Conservation (phyloP, 176 grass and related monocot genomes). For the Triticum monococcum region DNA sequence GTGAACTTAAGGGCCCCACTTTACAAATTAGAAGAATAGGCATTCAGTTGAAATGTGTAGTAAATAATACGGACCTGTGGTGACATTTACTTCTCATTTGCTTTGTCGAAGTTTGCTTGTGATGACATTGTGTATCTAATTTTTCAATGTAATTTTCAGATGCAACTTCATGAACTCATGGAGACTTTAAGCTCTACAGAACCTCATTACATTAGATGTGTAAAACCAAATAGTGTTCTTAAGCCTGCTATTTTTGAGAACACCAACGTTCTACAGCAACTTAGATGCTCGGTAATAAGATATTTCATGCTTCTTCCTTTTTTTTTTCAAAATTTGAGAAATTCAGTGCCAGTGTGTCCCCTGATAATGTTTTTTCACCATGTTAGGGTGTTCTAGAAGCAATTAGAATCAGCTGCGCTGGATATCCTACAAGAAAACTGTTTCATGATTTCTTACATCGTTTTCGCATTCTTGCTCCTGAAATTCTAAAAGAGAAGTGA, state of each 20-base stretch:
- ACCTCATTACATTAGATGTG: conserved; percentile 98
- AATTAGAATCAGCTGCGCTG: conserved; percentile 96
- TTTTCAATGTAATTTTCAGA: conserved; percentile 48
- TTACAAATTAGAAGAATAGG: conserved; percentile 21
- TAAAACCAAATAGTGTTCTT: conserved; percentile 96
- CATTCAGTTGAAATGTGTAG: not conserved
- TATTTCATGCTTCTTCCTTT: not conserved
- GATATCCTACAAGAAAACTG: conserved; percentile 93
- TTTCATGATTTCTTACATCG: conserved; percentile 96
- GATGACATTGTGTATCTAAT: conserved; percentile 22
- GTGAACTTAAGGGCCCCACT: not conserved
- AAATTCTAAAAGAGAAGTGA: conserved; percentile 87
- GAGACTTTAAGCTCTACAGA: conserved; percentile 90
- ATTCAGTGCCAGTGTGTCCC: not conserved
- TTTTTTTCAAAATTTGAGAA: not conserved
- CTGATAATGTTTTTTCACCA: conserved; percentile 24
- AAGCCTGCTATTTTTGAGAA: conserved; percentile 96
- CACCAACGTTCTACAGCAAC: conserved; percentile 83
- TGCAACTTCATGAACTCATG: conserved; percentile 93
- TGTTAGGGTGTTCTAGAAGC: conserved; percentile 97
- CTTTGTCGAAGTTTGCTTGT: conserved; percentile 3
- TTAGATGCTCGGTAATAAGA: conserved; percentile 86
- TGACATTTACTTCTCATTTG: conserved; percentile 20
- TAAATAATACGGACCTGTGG: conserved; percentile 19
- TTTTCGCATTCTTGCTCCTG: conserved; percentile 87